Conservation (phyloP, 108 stramenopile genomes). For the Schizochytrium sp. region DNA sequence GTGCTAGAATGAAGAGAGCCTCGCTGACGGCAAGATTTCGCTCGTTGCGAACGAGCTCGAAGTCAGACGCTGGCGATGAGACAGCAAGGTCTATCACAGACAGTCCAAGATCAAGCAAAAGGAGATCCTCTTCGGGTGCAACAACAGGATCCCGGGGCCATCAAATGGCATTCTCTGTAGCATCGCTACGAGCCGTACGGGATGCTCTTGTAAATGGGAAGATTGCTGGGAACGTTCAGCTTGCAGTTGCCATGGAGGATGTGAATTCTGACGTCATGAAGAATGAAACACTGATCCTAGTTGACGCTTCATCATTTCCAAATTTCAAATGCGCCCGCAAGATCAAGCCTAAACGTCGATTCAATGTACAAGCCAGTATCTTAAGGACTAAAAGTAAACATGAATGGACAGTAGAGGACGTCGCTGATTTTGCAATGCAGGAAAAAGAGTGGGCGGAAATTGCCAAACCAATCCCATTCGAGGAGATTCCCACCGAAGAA, state of each 20-base stretch:
- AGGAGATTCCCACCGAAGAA: background rate
- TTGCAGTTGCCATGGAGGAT: background rate
- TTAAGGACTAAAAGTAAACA: background rate
- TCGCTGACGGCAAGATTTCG: too few relatives aligned
- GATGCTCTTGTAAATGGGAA: background rate
- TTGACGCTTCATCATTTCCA: background rate
- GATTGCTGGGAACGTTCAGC: background rate
- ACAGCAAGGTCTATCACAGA: too few relatives aligned
- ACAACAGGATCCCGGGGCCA: too few relatives aligned
- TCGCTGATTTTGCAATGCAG: slow-evolving; percentile 5
- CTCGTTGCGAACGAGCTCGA: too few relatives aligned
- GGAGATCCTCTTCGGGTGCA: too few relatives aligned
- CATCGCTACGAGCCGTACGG: background rate
- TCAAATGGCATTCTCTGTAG: background rate
- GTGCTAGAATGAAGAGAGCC: too few relatives aligned
- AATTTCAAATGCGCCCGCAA: slow-evolving; percentile 1
- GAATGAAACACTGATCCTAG: background rate
- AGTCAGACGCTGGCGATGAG: too few relatives aligned
- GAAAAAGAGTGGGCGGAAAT: background rate
- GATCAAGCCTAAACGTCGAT: background rate
- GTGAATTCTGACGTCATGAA: background rate
- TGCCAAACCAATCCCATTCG: background rate
- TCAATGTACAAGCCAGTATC: slow-evolving; percentile 2
- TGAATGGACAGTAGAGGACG: slow-evolving; percentile 17
- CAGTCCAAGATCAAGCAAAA: too few relatives aligned